These are phyloP conservation scores for Daldinia bambusicola DNA, from an alignment of 495 filamentous ascomycete genomes.

Conservation along the genomic window DNA sequence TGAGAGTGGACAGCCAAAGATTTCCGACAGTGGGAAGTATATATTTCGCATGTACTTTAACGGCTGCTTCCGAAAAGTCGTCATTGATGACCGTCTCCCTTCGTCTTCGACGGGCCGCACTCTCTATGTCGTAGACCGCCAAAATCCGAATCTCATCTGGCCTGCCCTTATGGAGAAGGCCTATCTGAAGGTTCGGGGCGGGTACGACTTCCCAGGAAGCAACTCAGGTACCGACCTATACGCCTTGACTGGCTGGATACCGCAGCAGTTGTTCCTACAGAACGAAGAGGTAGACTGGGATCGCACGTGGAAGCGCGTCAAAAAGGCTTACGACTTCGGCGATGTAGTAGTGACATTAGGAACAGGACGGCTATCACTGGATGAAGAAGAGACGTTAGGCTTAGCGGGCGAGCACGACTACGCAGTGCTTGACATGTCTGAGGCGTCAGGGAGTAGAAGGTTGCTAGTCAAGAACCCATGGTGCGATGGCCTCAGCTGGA, in stretches of 20 bases:
- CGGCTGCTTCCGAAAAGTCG: slow-evolving; percentile 85
- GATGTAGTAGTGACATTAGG: slow-evolving; percentile 91
- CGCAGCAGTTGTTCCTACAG: slow-evolving; percentile 92
- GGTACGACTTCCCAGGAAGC: slow-evolving; percentile 98
- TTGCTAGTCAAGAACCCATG: slow-evolving; percentile 96
- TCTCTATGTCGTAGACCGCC: slow-evolving; percentile 88
- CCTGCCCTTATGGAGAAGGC: slow-evolving; percentile 97
- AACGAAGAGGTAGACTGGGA: slow-evolving; percentile 79
- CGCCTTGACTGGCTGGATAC: slow-evolving; percentile 94
- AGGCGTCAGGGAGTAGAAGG: slow-evolving; percentile 65
- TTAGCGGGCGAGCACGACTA: slow-evolving; percentile 93
- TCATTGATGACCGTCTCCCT: slow-evolving; percentile 92
- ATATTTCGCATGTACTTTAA: slow-evolving; percentile 94
- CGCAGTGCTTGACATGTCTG: slow-evolving; percentile 83
- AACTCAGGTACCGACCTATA: slow-evolving; percentile 95
- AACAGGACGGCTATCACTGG: slow-evolving; percentile 78
- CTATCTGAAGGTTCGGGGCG: slow-evolving; percentile 94
- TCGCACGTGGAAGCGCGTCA: slow-evolving; percentile 81
- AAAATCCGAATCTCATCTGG: slow-evolving; percentile 80
- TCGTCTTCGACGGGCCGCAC: slow-evolving; percentile 74
- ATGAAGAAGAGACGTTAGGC: slow-evolving; percentile 81
- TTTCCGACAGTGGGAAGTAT: slow-evolving; percentile 87
- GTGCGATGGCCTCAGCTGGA: slow-evolving; percentile 82
- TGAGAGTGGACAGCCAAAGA: slow-evolving; percentile 59
- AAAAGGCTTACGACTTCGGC: slow-evolving; percentile 75